These are phyloP conservation scores for Fusarium abutilonis DNA, from an alignment of 2,329 filamentous ascomycete genomes.

Conservation along the genomic window DNA sequence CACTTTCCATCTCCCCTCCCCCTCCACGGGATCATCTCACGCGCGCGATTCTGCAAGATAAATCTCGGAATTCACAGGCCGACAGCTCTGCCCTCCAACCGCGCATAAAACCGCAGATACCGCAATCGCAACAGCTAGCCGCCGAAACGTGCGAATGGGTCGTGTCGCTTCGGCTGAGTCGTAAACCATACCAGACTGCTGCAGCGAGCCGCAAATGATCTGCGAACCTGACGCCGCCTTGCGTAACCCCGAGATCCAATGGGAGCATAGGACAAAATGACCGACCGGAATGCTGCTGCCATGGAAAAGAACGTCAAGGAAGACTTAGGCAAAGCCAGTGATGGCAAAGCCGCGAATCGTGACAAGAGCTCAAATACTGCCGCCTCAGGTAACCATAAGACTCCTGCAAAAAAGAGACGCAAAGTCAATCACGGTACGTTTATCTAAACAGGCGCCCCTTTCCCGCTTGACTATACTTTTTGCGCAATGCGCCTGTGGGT, in stretches of 20 bases:
- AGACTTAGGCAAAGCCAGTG: conserved; percentile 40
- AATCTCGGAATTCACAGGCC: conserved; percentile 20
- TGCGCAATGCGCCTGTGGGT: conserved; percentile 14
- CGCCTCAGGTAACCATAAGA: conserved; percentile 55
- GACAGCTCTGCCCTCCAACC: conserved; percentile 17
- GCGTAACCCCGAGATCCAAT: conserved; percentile 50
- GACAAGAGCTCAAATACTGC: conserved; percentile 44
- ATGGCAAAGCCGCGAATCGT: conserved; percentile 47
- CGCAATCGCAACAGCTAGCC: conserved; percentile 31
- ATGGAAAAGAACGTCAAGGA: conserved; percentile 48
- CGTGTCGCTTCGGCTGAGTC: conserved; percentile 41
- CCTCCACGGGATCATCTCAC: conserved; percentile 33
- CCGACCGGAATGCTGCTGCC: conserved; percentile 48
- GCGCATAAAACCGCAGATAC: conserved; percentile 20
- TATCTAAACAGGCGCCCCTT: conserved; percentile 7
- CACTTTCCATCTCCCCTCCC: conserved; percentile 34
- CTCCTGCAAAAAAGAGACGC: conserved; percentile 84
- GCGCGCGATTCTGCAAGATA: conserved; percentile 25
- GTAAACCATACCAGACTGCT: conserved; percentile 41
- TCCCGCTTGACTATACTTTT: background rate
- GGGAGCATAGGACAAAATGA: conserved; percentile 49
- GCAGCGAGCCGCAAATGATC: conserved; percentile 49
- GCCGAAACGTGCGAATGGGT: conserved; percentile 41
- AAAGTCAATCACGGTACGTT: conserved; percentile 88
- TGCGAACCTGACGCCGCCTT: conserved; percentile 45